phyloP scores from a whole-genome alignment of 23 red algal species.

The Cyanidium caldarium region DNA sequence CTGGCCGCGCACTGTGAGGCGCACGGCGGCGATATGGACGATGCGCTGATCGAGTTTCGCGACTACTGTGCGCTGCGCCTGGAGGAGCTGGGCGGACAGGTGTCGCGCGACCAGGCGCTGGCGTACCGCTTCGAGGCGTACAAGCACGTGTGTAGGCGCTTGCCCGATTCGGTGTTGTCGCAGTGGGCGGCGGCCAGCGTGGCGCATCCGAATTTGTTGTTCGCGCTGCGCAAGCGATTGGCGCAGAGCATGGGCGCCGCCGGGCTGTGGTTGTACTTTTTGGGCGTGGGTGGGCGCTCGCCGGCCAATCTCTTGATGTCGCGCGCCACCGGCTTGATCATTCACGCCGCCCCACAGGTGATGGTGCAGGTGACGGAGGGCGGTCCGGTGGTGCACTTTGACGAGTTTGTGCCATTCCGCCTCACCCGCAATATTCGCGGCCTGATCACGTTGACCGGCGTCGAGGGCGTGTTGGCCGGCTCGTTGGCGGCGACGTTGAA shows the following conservation, averaged over 20 bases:
- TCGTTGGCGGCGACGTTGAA: conserved; percentile 40
- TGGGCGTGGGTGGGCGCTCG: conserved; percentile 46
- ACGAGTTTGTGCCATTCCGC: conserved; percentile 90
- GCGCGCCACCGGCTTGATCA: conserved; percentile 28
- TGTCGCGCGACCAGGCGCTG: conserved; percentile 10
- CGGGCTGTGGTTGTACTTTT: conserved; percentile 27
- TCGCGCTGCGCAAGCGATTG: conserved; percentile 49
- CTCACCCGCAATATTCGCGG: conserved; percentile 68
- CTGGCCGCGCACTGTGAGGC: conserved; percentile 28
- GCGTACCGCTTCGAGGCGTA: conserved; percentile 40
- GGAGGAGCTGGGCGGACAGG: neutral
- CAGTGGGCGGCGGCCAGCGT: conserved; percentile 26
- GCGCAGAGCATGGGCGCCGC: conserved; percentile 42
- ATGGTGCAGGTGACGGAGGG: conserved; percentile 34
- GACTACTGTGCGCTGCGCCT: conserved; percentile 5
- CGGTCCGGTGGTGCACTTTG: conserved; percentile 26
- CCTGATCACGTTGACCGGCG: conserved; percentile 23
- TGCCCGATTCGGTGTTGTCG: conserved; percentile 29
- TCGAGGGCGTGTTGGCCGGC: conserved; percentile 39
- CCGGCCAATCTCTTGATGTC: conserved; percentile 60
- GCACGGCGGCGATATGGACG: conserved; percentile 29
- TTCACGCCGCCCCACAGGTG: conserved; percentile 23
- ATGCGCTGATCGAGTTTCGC: conserved; percentile 57
- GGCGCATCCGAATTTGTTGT: conserved; percentile 5
- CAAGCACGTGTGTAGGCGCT: conserved; percentile 21